A percentile compares a stretch with the other conserved stretches of the same genome.
These are phyloP conservation scores for Penicillium hesseltinei DNA, from an alignment of 2,329 filamentous ascomycete species.

Conservation along the genomic window DNA sequence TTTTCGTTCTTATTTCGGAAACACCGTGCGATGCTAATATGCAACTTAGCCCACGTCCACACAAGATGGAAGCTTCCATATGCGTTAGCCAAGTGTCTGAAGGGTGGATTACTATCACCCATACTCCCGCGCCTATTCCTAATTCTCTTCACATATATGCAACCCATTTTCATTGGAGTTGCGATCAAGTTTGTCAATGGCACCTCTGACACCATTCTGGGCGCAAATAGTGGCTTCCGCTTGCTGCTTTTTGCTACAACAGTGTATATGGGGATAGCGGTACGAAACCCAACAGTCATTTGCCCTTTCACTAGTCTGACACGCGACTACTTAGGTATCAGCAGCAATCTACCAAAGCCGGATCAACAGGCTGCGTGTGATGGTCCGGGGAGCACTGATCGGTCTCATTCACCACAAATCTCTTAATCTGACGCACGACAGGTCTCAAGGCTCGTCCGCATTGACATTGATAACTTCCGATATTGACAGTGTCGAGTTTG, in stretches of 20 bases:
- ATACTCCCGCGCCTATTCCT: neutral
- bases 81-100: neutral
- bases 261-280: neutral
- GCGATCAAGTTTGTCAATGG: neutral
- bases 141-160: neutral
- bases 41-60: neutral
- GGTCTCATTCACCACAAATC: slow-evolving; percentile 3
- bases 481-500: neutral
- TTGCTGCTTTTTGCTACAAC: neutral
- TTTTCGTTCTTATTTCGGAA: neutral
- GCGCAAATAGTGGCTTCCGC: neutral
- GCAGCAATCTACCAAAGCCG: neutral
- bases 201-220: neutral
- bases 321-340: neutral
- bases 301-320: neutral
- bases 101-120: neutral
- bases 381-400: slow-evolving; percentile 7
- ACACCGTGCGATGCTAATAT: neutral
- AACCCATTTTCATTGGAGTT: neutral
- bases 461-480: neutral
- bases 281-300: neutral
- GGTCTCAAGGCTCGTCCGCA: neutral
- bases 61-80: slow-evolving; percentile 1
- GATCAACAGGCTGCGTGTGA: slow-evolving; percentile 2
- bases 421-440: neutral